phyloP scores from a whole-genome alignment of 1,139 yeast species.

The Sporopachydermia cereana region DNA sequence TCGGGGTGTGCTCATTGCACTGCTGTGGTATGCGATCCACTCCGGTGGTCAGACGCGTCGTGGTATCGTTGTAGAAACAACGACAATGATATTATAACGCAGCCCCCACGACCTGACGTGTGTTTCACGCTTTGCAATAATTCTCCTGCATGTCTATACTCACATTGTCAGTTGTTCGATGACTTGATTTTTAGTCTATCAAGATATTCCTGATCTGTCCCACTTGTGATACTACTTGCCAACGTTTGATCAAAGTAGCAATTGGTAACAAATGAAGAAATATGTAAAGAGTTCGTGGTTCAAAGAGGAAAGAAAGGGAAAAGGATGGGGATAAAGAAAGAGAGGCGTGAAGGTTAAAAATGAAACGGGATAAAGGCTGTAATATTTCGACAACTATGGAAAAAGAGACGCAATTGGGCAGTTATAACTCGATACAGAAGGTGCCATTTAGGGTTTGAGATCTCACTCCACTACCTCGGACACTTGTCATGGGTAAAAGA shows the following conservation, averaged over 20 bases:
- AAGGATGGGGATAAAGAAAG: neutral
- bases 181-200: too few relatives aligned
- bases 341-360: constrained; percentile 6
- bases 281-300: constrained; percentile 5
- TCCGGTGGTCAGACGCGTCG: too few relatives aligned
- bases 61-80: too few relatives aligned
- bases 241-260: neutral
- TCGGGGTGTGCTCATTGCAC: too few relatives aligned
- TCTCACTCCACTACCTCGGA: too few relatives aligned
- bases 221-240: neutral
- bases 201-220: neutral
- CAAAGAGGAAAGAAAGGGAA: constrained; percentile 4
- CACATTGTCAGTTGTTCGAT: too few relatives aligned
- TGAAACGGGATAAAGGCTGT: constrained; percentile 3
- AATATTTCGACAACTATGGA: neutral
- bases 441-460: neutral
- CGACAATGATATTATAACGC: too few relatives aligned
- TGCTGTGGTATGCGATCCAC: too few relatives aligned
- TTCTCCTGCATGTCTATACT: too few relatives aligned
- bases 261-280: constrained; percentile 5
- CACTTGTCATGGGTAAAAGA: too few relatives aligned
- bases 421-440: neutral
- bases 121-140: too few relatives aligned
- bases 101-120: too few relatives aligned
- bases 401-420: constrained; percentile 1